Base-by-base conservation (phyloP, 768 basidiomycete species). In the Mycena pura region DNA sequence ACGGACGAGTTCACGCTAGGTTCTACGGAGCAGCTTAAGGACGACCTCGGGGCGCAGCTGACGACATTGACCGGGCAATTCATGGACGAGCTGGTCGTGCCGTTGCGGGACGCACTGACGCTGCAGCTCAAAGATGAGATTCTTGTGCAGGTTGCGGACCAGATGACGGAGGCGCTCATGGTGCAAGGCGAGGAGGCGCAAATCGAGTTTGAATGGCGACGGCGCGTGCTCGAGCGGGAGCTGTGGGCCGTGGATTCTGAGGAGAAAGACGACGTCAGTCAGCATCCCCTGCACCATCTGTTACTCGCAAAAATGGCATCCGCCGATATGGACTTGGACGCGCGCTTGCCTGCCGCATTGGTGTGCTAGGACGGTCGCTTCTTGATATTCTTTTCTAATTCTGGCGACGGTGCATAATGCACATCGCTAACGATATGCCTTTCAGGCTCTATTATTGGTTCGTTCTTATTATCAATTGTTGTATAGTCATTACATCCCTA, bases 171-270 rank as follows among this genome's bases (percentile, higher is more conserved):
- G 6, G 64, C 60, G 47, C 39, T 66, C n/a, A 57, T 45, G 36
- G 52, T 58, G 34, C 60, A 62, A 60, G 57, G 60, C 13, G 64
- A 62, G 48, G 64, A 66, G 52, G 64, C 64, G 40, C 60, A 62
- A 47, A 53, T 66, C 11, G 64, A 62, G 57, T 66, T 62, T 29
- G 64, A 62, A 39, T 66, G 64, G 64, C 56, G 64, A 9, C 29
- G 60, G 22, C 49, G 57, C 17, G 57, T 59, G 14, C 47, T 66
- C 21, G 64, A 62, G 39, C 43, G 60, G 21, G 56, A 63, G 51
- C 31, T 63, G 13, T 63, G 62, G 62, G 32, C 44, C 4, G 19
- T 24, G 31, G 56, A 58, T 6, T n/a, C n/a, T n/a, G 49, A 44
- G 5, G 49, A 55, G 48, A 50, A 51, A 19, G 57, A 59, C 14